These are phyloP conservation scores for Blastomyces gilchristii DNA, from an alignment of 2,329 filamentous ascomycete genomes.

Conservation along the genomic window DNA sequence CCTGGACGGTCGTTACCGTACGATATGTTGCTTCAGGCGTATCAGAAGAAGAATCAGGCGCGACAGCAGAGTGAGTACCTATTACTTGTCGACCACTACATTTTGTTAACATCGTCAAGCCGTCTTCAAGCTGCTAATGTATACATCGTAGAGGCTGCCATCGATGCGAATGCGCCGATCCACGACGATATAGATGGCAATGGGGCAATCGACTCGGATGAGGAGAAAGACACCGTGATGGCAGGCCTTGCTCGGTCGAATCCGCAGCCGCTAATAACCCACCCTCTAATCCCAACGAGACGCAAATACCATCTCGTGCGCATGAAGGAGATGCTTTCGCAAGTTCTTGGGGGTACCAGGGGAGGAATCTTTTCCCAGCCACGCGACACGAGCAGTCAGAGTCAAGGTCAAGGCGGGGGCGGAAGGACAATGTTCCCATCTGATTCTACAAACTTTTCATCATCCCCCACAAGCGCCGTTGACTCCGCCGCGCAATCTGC, in stretches of 20 bases:
- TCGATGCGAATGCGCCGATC: conserved; percentile 84
- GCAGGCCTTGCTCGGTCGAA: conserved; percentile 56
- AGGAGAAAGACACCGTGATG: conserved; percentile 88
- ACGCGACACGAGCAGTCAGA: conserved; percentile 25
- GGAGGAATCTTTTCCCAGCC: conserved; percentile 34
- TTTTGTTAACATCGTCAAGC: not conserved
- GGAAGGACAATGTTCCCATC: conserved; percentile 28
- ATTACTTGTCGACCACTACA: not conserved
- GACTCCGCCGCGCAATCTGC: conserved; percentile 16
- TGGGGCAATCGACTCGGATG: conserved; percentile 80
- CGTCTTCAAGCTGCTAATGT: not conserved
- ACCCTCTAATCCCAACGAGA: conserved; percentile 42
- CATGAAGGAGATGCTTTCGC: conserved; percentile 53
- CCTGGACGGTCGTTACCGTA: conserved; percentile 80
- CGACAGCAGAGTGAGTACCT: conserved; percentile 76
- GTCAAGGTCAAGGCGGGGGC: conserved; percentile 12
- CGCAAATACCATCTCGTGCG: conserved; percentile 52
- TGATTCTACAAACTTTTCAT: conserved; percentile 19
- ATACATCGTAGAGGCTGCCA: conserved; percentile 61
- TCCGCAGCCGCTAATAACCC: conserved; percentile 65
- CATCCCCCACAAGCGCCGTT: conserved; percentile 18
- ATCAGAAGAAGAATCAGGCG: conserved; percentile 97
- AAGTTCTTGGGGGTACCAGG: conserved; percentile 44
- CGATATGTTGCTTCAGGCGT: conserved; percentile 78
- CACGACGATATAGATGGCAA: conserved; percentile 78